Evolutionary conservation across 306 rosid genomes (phyloP), one percentile per base, ranked within the genome.

Genomic region (Adenanthera pavonina): DNA sequence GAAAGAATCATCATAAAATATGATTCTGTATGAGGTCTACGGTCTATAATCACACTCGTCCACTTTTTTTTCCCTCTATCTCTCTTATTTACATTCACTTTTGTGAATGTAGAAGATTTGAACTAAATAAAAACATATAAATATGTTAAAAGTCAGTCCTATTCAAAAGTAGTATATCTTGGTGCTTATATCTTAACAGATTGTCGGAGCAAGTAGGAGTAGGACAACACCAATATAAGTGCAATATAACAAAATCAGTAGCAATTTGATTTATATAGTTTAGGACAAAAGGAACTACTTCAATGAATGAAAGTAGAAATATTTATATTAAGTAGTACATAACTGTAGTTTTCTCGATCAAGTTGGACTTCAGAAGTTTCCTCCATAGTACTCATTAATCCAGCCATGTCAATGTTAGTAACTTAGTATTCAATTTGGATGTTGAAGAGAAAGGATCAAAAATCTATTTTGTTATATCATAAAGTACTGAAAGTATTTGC

Each of bases 261-360:
- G 41, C 47, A 51, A 16, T 43, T 69, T 72, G 33, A n/a, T 20
- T 48, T 5, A 20, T 54, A 34, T 33, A 52, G 71, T 4, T 9
- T 8, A 25, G 13, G 53, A 19, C 36, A 69, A 68, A 41, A 10
- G 7, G 15, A 20, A 3, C 13, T 57, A 57, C 1, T n/a, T 7
- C 3, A 57, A 57, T 57, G 14, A 20, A 19, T 57, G 14, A 57
- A 57, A 20, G 13, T 43, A 14, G 19, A 36, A 5, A 4, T 46
- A 17, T 48, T 65, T 19, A 60, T 41, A 30, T 83, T 78, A 67
- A 83, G 62, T 34, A 16, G 15, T 12, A 35, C 3, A n/a, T 9
- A 49, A 49, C 17, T 49, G 11, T 25, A 20, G 62, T 77, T 52
- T 77, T 52, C 10, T 46, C 54, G 12, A 34, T 73, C 49, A 16